Evolutionary conservation across 176 grass and related monocot genomes (phyloP).

Genomic region (Saccharum officinarum): DNA sequence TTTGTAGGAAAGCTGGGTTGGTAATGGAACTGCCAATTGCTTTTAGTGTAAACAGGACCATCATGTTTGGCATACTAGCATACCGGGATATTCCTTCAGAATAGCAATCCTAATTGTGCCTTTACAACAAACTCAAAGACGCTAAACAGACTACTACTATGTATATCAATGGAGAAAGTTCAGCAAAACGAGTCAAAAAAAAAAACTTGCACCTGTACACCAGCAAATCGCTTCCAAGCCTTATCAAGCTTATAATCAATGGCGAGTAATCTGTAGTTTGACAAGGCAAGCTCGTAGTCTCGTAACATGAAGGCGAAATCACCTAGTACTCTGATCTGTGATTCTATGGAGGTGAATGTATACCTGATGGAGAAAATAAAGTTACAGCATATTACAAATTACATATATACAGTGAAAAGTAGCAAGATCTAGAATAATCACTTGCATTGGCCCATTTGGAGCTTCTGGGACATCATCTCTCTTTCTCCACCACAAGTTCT

Average conservation of each 20-base stretch:
- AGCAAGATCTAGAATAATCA: conserved; percentile 28
- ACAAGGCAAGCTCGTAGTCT: conserved; percentile 98
- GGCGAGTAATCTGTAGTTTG: conserved; percentile 91
- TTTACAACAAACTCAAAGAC: conserved; percentile 17
- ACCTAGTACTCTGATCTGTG: conserved; percentile 94
- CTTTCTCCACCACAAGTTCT: conserved; percentile 99
- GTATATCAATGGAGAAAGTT: not conserved
- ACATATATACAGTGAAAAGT: conserved; percentile 18
- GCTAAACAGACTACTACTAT: not conserved
- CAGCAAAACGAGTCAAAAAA: conserved; percentile 18
- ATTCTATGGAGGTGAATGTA: conserved; percentile 95
- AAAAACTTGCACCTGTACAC: conserved; percentile 72
- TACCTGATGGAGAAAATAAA: conserved; percentile 62
- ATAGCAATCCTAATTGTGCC: not conserved
- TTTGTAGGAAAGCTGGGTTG: not conserved
- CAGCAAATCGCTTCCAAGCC: conserved; percentile 91
- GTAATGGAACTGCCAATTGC: not conserved
- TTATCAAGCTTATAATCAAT: conserved; percentile 99
- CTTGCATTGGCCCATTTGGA: conserved; percentile 76
- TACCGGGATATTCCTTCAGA: not conserved
- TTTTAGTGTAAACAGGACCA: conserved; percentile 11
- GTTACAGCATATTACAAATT: conserved; percentile 40
- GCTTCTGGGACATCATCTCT: conserved; percentile 90
- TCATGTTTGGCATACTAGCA: not conserved
- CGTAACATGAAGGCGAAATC: conserved; percentile 98